Evolutionary conservation across 345 rosid genomes (phyloP).

Genomic region (Conringia planisiliqua): DNA sequence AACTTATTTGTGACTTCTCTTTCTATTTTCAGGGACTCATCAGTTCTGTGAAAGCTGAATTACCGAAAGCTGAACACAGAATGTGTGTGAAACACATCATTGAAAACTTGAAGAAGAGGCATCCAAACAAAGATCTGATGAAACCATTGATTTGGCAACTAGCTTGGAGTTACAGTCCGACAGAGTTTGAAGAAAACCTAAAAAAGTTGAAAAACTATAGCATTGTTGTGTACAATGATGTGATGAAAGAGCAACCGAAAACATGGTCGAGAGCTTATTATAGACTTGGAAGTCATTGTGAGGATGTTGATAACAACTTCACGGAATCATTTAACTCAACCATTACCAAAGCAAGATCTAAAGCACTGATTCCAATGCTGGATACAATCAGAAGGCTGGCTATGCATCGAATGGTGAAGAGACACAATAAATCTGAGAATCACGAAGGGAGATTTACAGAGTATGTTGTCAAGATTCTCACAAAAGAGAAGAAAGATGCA

Average conservation of each 20-base stretch:
- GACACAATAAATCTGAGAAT: too few species aligned
- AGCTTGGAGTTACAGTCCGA: not conserved
- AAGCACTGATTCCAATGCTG: not conserved
- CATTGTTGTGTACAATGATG: not conserved
- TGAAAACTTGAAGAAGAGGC: too few species aligned
- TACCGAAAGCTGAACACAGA: not conserved
- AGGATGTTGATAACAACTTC: not conserved
- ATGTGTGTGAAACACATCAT: not conserved
- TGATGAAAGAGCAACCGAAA: not conserved
- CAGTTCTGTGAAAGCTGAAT: too few species aligned
- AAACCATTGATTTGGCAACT: not conserved
- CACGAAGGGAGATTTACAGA: too few species aligned
- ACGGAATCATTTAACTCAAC: not conserved
- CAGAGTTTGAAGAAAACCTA: not conserved
- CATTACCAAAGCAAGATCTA: not conserved
- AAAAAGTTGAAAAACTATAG: not conserved
- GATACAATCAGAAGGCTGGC: not conserved
- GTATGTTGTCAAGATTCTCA: too few species aligned
- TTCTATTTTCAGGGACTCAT: too few species aligned
- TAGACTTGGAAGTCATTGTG: not conserved
- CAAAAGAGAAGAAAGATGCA: too few species aligned
- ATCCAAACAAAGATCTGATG: too few species aligned
- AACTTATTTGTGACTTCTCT: too few species aligned
- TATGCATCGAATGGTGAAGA: not conserved
- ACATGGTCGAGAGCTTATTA: not conserved